Conservation (phyloP, 768 basidiomycete species). For the Kwoniella dendrophila region DNA sequence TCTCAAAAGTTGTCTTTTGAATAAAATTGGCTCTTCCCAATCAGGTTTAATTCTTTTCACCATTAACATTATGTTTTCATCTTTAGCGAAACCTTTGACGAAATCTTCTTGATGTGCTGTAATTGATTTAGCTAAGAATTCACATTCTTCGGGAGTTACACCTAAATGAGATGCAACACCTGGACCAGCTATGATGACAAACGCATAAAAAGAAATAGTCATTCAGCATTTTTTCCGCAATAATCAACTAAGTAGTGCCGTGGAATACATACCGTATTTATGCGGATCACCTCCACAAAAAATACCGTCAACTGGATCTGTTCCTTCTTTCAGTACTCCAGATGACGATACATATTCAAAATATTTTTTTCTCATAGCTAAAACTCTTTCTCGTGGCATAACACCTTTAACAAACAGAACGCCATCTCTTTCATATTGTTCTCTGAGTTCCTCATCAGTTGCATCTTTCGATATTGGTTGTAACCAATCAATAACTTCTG, state of each 20-base stretch:
- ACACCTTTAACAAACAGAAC: neutral
- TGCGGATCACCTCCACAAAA: neutral
- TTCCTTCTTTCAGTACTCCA: neutral
- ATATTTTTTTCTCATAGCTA: neutral
- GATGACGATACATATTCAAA: neutral
- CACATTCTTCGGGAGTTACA: neutral
- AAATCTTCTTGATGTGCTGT: neutral
- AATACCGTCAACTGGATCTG: neutral
- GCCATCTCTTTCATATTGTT: neutral
- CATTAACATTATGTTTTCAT: neutral
- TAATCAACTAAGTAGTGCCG: neutral
- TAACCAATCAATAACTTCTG: neutral
- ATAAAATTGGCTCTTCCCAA: neutral
- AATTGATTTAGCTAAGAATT: neutral
- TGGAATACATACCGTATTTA: neutral
- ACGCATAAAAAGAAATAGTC: no score
- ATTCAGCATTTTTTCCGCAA: neutral
- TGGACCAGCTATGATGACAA: neutral
- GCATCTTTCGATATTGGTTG: neutral
- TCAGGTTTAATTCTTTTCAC: neutral
- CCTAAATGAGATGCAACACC: conserved; percentile 1
- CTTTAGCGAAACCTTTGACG: neutral
- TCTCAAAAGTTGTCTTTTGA: neutral
- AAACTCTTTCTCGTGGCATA: neutral
- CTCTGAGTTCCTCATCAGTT: neutral